Conservation (phyloP, 345 rosid genomes). For the Rubroshorea leprosula region DNA sequence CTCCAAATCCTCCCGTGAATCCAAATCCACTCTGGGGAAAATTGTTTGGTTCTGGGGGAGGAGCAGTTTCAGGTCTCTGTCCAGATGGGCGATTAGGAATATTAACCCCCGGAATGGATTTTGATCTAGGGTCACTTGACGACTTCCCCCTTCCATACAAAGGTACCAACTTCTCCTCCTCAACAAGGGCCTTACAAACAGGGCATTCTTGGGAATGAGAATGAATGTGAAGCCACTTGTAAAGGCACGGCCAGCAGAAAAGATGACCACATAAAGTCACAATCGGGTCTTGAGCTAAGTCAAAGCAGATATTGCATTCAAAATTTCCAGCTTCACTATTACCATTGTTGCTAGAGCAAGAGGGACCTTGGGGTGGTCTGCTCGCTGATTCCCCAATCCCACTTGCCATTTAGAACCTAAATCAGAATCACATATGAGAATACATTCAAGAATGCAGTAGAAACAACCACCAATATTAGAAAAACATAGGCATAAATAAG, state of each 20-base stretch:
- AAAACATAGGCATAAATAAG: background rate
- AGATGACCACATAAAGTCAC: slow-evolving; percentile 98
- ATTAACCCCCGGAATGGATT: slow-evolving; percentile 66
- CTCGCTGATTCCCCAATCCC: slow-evolving; percentile 65
- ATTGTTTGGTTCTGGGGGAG: slow-evolving; percentile 68
- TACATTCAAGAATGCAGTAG: background rate
- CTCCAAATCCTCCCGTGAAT: slow-evolving; percentile 80
- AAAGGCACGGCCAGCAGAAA: slow-evolving; percentile 99
- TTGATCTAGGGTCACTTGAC: slow-evolving; percentile 78
- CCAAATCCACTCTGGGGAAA: slow-evolving; percentile 71
- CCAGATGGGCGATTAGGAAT: slow-evolving; percentile 94
- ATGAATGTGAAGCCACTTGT: slow-evolving; percentile 93
- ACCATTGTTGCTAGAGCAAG: slow-evolving; percentile 49
- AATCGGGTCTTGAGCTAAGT: slow-evolving; percentile 96
- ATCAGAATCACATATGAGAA: slow-evolving; percentile 12
- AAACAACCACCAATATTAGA: background rate
- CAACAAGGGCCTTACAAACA: slow-evolving; percentile 80
- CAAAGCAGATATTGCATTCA: slow-evolving; percentile 98
- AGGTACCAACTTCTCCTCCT: slow-evolving; percentile 92
- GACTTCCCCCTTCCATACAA: slow-evolving; percentile 93
- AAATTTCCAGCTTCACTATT: slow-evolving; percentile 67
- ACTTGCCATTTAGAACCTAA: slow-evolving; percentile 37
- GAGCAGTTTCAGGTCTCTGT: slow-evolving; percentile 97
- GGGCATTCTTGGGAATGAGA: slow-evolving; percentile 80
- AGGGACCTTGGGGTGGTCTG: slow-evolving; percentile 54